phyloP scores from a whole-genome alignment of 1,284 basidiomycete genomes.

The Ganoderma resinaceum region DNA sequence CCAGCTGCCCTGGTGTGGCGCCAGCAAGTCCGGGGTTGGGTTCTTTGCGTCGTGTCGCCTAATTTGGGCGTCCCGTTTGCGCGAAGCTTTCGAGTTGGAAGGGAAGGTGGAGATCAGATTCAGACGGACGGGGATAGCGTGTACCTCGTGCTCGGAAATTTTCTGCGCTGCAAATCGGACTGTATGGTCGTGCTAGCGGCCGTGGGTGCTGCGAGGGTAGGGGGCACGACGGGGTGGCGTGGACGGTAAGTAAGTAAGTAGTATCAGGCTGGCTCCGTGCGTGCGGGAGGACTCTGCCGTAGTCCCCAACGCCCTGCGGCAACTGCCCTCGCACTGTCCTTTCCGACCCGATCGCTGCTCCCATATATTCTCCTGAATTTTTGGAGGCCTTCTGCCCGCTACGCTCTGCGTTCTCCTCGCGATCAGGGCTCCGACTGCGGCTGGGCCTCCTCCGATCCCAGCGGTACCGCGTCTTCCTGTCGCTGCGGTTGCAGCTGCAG shows the following conservation, averaged over 20 bases:
- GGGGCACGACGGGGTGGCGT: background rate
- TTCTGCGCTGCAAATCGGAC: background rate
- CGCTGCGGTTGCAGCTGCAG: background rate
- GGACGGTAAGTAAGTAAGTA: no score
- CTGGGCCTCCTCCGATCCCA: background rate
- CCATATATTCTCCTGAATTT: background rate
- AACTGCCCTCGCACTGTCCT: background rate
- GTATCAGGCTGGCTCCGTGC: no score
- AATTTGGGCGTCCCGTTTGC: conserved; percentile 1
- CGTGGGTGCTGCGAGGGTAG: background rate
- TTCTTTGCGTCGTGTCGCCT: background rate
- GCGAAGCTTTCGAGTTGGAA: background rate
- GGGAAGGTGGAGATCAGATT: conserved; percentile 3
- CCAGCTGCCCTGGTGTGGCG: no score
- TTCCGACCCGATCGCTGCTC: background rate
- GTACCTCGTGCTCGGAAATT: conserved; percentile 7
- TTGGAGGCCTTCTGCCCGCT: background rate
- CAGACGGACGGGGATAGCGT: conserved; percentile 6
- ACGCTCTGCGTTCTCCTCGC: background rate
- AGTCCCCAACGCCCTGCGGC: background rate
- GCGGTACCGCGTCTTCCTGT: background rate
- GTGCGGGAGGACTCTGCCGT: no score
- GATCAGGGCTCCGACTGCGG: no score
- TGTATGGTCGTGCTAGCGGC: background rate
- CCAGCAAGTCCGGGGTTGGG: no score